These are phyloP conservation scores for Penicillium sp. DNA, from an alignment of 2,329 filamentous ascomycete genomes.

Conservation along the genomic window DNA sequence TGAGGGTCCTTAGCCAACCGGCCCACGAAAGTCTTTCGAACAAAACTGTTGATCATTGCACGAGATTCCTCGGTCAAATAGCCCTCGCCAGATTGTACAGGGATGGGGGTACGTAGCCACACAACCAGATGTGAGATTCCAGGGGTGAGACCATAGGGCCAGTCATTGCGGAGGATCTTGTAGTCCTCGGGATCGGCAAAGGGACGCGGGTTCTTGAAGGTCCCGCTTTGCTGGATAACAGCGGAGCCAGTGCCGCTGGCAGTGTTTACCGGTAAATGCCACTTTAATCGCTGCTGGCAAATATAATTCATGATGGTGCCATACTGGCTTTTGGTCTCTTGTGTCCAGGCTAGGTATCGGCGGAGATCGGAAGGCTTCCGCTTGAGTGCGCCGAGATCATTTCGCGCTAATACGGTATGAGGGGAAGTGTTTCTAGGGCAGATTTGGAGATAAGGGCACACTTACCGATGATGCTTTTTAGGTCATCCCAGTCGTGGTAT, in stretches of 20 bases:
- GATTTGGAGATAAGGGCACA: constrained; percentile 9
- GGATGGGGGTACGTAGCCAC: constrained; percentile 56
- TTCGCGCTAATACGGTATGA: constrained; percentile 39
- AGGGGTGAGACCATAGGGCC: constrained; percentile 59
- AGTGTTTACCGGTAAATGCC: constrained; percentile 39
- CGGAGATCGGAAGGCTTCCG: constrained; percentile 59
- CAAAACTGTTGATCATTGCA: constrained; percentile 51
- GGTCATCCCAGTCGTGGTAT: constrained; percentile 53
- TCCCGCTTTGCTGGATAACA: constrained; percentile 28
- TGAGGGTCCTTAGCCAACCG: constrained; percentile 40
- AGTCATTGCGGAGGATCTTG: constrained; percentile 61
- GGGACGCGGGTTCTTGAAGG: constrained; percentile 49
- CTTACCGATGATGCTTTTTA: constrained; percentile 54
- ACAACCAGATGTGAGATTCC: constrained; percentile 59
- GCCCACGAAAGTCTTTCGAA: constrained; percentile 51
- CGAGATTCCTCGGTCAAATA: constrained; percentile 54
- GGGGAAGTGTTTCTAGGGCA: constrained; percentile 5
- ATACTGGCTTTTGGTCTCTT: constrained; percentile 54
- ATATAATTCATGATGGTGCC: constrained; percentile 59
- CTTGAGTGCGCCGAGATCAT: constrained; percentile 57
- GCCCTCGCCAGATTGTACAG: constrained; percentile 47
- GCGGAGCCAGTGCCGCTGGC: constrained; percentile 12
- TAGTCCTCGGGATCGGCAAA: constrained; percentile 58
- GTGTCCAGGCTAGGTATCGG: constrained; percentile 61
- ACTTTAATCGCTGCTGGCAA: constrained; percentile 55